Percentiles rank a stretch among this genome's conserved stretches.
Conservation (phyloP, 805 yeast genomes). For the Saccharomycopsis guyanensis region DNA sequence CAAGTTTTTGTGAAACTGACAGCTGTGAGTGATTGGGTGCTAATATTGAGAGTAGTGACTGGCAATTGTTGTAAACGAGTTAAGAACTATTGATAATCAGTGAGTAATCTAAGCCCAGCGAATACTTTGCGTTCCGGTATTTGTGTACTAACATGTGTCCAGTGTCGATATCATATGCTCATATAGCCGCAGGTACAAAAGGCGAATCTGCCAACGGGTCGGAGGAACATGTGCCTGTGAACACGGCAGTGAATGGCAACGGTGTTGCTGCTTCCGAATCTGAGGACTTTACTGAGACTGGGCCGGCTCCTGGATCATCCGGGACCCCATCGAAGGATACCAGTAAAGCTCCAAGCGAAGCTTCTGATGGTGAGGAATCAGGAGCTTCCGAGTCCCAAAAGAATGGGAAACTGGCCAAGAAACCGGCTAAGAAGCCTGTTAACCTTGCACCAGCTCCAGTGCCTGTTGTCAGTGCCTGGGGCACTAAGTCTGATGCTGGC, state of each 20-base stretch:
- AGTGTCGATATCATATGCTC: conserved; percentile 18
- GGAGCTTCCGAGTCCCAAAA: background rate
- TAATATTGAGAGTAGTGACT: too few species aligned
- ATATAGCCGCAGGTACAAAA: conserved; percentile 17
- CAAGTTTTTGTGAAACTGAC: too few species aligned
- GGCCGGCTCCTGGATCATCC: background rate
- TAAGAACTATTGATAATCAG: too few species aligned
- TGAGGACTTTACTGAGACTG: background rate
- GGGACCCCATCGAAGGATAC: background rate
- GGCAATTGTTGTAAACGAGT: too few species aligned
- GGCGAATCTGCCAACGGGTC: conserved; percentile 1
- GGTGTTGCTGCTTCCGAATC: background rate
- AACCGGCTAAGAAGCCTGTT: conserved; percentile 5
- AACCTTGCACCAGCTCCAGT: conserved; percentile 54
- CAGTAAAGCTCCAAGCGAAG: background rate
- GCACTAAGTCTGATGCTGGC: conserved; percentile 25
- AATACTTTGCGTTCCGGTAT: too few species aligned
- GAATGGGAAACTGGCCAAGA: conserved; percentile 4
- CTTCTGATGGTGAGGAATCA: background rate
- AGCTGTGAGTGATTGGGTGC: too few species aligned
- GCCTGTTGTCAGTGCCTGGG: conserved; percentile 60
- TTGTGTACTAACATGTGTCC: too few species aligned
- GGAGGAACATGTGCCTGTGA: background rate
- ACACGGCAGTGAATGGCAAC: background rate
- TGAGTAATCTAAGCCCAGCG: too few species aligned